phyloP scores from a whole-genome alignment of 257 asterid genomes.

The Primulina eburnea region DNA sequence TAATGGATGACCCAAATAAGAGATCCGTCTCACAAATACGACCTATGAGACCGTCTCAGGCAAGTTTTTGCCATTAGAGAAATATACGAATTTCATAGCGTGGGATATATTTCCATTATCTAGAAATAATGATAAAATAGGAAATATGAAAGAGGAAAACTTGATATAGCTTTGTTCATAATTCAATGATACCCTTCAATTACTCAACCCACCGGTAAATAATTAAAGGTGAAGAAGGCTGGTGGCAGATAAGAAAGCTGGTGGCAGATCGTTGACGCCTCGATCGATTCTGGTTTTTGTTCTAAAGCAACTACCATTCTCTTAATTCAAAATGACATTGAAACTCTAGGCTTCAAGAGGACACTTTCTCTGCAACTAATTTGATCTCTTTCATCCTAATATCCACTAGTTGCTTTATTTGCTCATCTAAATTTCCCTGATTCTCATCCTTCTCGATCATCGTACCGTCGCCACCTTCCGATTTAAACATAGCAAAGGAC shows the following conservation, averaged over 20 bases:
- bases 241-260: no score
- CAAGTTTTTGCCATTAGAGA: no score
- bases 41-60: no score
- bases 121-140: no score
- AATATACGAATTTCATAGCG: no score
- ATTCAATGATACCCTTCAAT: no score
- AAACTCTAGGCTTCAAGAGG: slow-evolving; percentile 25
- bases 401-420: slow-evolving; percentile 60
- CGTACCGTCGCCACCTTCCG: slow-evolving; percentile 37
- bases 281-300: not conserved
- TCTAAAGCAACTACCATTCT: not conserved
- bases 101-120: no score
- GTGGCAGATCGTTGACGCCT: not conserved
- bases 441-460: slow-evolving; percentile 47
- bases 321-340: not conserved
- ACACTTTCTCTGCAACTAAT: slow-evolving; percentile 58
- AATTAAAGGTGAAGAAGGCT: not conserved
- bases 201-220: no score
- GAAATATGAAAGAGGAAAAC: no score
- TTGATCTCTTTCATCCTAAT: slow-evolving; percentile 69
- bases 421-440: slow-evolving; percentile 55
- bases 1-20: no score
- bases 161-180: no score
- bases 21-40: no score
- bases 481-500: slow-evolving; percentile 83